These are phyloP conservation scores for Erodium trifolium DNA, from an alignment of 441 rosid species.

Conservation along the genomic window DNA sequence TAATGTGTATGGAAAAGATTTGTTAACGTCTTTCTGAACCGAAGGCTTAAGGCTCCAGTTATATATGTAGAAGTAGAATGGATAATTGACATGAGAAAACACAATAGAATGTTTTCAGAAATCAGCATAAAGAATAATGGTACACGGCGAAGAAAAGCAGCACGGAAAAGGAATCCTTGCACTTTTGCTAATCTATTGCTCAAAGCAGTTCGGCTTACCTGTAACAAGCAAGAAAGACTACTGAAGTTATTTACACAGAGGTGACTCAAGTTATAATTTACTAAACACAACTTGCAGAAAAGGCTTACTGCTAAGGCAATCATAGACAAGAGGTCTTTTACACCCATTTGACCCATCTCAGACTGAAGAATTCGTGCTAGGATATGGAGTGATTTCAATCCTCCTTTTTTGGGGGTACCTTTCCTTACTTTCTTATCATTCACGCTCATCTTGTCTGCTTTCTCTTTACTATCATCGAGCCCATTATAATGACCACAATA, in stretches of 20 bases:
- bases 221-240: conserved; percentile 22
- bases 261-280: conserved; percentile 3
- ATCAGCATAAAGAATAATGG: conserved; percentile 81
- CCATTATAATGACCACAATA: conserved; percentile 45
- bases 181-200: conserved; percentile 98
- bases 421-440: conserved; percentile 35
- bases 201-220: conserved; percentile 85
- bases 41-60: conserved; percentile 80
- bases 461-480: conserved; percentile 34
- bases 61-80: conserved; percentile 87
- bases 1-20: conserved; percentile 80
- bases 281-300: conserved; percentile 1
- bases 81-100: conserved; percentile 76
- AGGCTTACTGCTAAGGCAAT: conserved; percentile 69
- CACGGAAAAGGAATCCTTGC: conserved; percentile 93
- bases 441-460: conserved; percentile 26
- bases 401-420: conserved; percentile 45
- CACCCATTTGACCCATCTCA: conserved; percentile 84
- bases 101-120: conserved; percentile 82
- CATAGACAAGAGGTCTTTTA: conserved; percentile 74
- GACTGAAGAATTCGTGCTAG: conserved; percentile 74
- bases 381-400: conserved; percentile 73
- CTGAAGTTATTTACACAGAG: not conserved
- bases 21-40: conserved; percentile 87
- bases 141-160: conserved; percentile 90